Conservation (phyloP, 805 yeast species). For the Scheffersomyces stipitis region DNA sequence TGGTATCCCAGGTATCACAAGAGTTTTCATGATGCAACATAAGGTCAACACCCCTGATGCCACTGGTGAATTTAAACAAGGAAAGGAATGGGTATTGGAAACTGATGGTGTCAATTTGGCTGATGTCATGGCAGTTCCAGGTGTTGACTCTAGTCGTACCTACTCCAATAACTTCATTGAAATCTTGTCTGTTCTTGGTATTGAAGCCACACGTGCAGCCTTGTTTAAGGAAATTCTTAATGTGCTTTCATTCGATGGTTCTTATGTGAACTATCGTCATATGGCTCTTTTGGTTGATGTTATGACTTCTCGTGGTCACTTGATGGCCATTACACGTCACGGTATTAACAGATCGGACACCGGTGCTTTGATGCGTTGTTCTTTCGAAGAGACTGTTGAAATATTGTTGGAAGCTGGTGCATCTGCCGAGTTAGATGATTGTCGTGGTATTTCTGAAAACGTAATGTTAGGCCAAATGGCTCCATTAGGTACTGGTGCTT, state of each 20-base stretch:
- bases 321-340: slow-evolving; percentile 98
- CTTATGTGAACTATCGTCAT: slow-evolving; percentile 97
- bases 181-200: slow-evolving; percentile 91
- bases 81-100: slow-evolving; percentile 97
- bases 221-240: slow-evolving; percentile 91
- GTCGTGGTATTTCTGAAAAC: slow-evolving; percentile 98
- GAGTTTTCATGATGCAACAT: slow-evolving; percentile 88
- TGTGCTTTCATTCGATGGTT: slow-evolving; percentile 99
- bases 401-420: slow-evolving; percentile 97
- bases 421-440: slow-evolving; percentile 94
- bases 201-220: slow-evolving; percentile 96
- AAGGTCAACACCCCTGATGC: slow-evolving; percentile 70
- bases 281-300: slow-evolving; percentile 97
- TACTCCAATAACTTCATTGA: slow-evolving; percentile 97
- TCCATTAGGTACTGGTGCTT: slow-evolving; percentile 97
- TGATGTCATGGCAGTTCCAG: slow-evolving; percentile 92
- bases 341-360: slow-evolving; percentile 99
- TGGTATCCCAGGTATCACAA: slow-evolving; percentile 91
- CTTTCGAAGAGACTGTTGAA: slow-evolving; percentile 98
- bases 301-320: slow-evolving; percentile 97
- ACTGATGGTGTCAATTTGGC: slow-evolving; percentile 97
- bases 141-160: slow-evolving; percentile 87
- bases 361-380: slow-evolving; percentile 99
- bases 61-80: slow-evolving; percentile 83
- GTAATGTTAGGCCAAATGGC: slow-evolving; percentile 98